Base-by-base conservation (phyloP, 306 rosid genomes). In the Castanea mollissima region DNA sequence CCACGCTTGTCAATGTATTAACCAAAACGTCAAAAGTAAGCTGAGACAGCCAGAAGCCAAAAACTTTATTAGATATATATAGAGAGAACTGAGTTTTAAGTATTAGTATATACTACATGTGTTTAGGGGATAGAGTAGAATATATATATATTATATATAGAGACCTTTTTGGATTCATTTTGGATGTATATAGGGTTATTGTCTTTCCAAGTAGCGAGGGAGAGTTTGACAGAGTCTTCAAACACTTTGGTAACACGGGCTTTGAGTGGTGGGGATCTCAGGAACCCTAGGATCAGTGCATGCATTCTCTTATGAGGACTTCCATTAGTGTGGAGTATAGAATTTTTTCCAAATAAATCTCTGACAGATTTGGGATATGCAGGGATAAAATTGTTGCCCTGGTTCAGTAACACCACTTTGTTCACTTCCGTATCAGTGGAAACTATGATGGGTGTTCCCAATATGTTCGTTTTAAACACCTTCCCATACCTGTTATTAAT, bases 321-420 rank as follows among this genome's bases (percentile, higher is more conserved):
- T 2, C 98, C 97, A 3, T 90, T 93, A 71, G 86, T 80, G 60
- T 83, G 89, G 18, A 95, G 93, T 4, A 95, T 95, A 9, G 98
- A 93, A 67, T 88, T 74, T 69, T 88, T 79, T 0, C 99, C 99
- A 76, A 93, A 81, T 12, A 95, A 69, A 70, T 95, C 99, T 46
- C 82, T 85, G 2, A 95, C 81, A 9, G 99, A 91, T 89, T 93
- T 95, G 8, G 99, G 99, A 83, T 95, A 95, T 34, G 99, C 99
- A 16, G 99, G 99, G 14, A 89, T 69, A 54, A 93, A 95, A 0
- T 51, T 86, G 85, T 84, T 89, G 6, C 90, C 97, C 23, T 91
- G 96, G 83, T 95, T 95, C 51, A 88, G 94, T 27, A 95, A 55
- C 51, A 95, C 74, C 74, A 86, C 87, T 72, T 88, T 95, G 85